Percentiles rank a stretch among this genome's conserved stretches.
phyloP scores from a whole-genome alignment of 2,329 filamentous ascomycete species.

The Hypoxylon sp. region DNA sequence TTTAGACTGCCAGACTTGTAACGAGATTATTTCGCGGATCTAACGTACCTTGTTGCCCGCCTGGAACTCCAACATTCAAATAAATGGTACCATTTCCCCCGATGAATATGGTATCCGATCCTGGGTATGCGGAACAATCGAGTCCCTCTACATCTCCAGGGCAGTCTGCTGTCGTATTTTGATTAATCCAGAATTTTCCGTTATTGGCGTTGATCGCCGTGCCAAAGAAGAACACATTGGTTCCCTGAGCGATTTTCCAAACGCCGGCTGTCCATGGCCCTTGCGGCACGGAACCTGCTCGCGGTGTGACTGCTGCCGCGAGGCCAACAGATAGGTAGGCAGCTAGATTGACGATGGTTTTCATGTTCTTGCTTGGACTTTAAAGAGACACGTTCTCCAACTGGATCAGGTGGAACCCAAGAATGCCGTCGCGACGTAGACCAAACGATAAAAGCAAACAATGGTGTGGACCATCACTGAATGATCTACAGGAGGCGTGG shows the following conservation, averaged over 20 bases:
- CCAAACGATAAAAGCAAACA: background rate
- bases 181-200: constrained; percentile 46
- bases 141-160: constrained; percentile 28
- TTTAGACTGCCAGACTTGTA: background rate
- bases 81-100: constrained; percentile 30
- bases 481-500: background rate
- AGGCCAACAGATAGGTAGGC: background rate
- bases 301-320: constrained; percentile 8
- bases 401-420: too few species aligned
- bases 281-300: constrained; percentile 11
- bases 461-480: background rate
- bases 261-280: constrained; percentile 38
- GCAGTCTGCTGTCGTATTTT: constrained; percentile 35
- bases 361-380: constrained; percentile 10
- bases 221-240: constrained; percentile 31
- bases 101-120: constrained; percentile 32
- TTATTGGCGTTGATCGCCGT: constrained; percentile 41
- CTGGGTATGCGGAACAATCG: constrained; percentile 35
- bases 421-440: too few species aligned
- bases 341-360: background rate
- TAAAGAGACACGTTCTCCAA: too few species aligned
- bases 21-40: background rate
- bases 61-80: constrained; percentile 41
- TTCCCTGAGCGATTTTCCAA: constrained; percentile 31
- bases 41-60: constrained; percentile 39